Conservation (phyloP, 1,284 basidiomycete genomes). For the Ganoderma sinense region DNA sequence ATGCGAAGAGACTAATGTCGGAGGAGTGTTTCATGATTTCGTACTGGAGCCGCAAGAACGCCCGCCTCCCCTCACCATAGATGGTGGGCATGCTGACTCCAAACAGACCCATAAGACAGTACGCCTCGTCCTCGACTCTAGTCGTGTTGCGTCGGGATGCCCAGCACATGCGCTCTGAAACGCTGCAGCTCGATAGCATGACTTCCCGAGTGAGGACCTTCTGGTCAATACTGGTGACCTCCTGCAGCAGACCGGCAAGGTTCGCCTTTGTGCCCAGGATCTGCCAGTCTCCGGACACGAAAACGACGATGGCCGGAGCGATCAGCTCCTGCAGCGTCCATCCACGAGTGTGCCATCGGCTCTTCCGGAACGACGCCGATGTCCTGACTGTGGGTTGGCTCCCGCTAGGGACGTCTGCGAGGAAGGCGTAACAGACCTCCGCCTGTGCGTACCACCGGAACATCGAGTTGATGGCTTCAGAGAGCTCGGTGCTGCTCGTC, state of each 20-base stretch:
- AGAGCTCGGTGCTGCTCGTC: not conserved
- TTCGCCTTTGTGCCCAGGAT: not conserved
- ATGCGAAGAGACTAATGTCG: constrained; percentile 12
- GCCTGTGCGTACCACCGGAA: not conserved
- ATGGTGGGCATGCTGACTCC: constrained; percentile 1
- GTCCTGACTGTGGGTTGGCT: not conserved
- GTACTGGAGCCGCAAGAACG: constrained; percentile 11
- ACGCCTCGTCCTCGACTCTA: not conserved
- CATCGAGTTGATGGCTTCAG: not conserved
- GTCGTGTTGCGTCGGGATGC: not conserved
- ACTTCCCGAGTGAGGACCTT: not conserved
- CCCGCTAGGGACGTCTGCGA: not conserved
- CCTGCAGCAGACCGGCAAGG: not conserved
- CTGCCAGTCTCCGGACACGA: not conserved
- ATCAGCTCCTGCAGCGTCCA: not conserved
- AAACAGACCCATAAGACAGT: constrained; percentile 1
- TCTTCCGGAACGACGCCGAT: not conserved
- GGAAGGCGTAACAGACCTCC: not conserved
- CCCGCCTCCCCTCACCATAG: constrained; percentile 8
- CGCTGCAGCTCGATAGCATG: not conserved
- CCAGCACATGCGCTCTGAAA: not conserved
- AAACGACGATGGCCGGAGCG: not conserved
- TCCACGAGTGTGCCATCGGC: not conserved
- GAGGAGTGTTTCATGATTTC: constrained; percentile 8
- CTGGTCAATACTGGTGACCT: not conserved